Base-by-base conservation (phyloP, 139 green algal species). In the Coccomyxa sp. region DNA sequence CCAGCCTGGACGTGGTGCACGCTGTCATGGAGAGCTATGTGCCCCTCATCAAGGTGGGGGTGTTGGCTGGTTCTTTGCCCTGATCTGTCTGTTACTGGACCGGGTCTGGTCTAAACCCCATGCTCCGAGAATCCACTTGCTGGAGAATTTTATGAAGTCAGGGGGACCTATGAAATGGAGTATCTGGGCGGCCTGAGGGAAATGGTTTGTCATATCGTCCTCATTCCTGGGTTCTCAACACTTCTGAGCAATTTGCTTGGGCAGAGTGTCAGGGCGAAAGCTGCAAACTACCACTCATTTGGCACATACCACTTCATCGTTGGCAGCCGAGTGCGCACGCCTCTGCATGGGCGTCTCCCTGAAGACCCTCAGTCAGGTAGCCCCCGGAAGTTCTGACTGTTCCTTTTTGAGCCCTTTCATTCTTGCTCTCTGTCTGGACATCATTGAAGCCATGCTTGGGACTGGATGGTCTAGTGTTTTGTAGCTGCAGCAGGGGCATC, bases 271-370 rank as follows among this genome's bases (percentile, higher is more conserved):
- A n/a, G 51, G 13, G 27, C 57, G 10, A 84, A 59, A 0, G 78
- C 84, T 21, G 23, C 68, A 23, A 11, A 84, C 51, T 87, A 84
- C 80, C 58, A 82, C 31, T 79, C 84, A 25, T 87, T 87, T 81
- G 84, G 84, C 30, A 23, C 67, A 0, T 87, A 87, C 79, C 84
- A 87, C 74, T 82, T 87, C 74, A 79, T 87, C 27, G 78, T 82
- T 30, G 84, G 84, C 28, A 12, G 30, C 38, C 51, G 57, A 14
- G 79, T 86, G 32, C 60, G 82, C 10, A 81, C 81, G 7, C 81
- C 81, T 28, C 31, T 27, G 4, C 31, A 58, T 25, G 23, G 63
- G 21, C 18, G 21, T 25, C 63, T 71, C 63, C 21, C 18, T 28
- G 63, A 3, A 71, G 63, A 25, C 63, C 4, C 1, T 21, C 63